Conservation (phyloP, 2,329 filamentous ascomycete species). For the Botryotinia calthae region DNA sequence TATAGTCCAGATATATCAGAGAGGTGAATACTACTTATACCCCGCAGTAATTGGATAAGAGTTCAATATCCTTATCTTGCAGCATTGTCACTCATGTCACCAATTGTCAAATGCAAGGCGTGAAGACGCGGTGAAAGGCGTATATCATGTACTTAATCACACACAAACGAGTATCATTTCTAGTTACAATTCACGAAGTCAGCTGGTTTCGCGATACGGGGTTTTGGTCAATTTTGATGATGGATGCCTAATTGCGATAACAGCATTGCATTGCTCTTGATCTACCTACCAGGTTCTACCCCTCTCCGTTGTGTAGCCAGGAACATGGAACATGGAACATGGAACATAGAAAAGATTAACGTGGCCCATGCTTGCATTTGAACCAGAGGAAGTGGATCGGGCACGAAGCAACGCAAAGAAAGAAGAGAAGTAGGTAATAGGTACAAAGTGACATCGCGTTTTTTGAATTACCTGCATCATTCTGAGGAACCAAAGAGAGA, state of each 20-base stretch:
- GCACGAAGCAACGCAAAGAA: not conserved
- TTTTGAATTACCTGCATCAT: not conserved
- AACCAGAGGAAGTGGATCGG: not conserved
- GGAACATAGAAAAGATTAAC: not conserved
- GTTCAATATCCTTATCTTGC: not conserved
- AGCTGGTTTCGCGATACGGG: not conserved
- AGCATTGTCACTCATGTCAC: not conserved
- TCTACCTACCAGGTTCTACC: not conserved
- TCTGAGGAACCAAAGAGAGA: not conserved
- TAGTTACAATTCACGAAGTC: not conserved
- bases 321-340: not conserved
- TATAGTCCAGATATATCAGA: not conserved
- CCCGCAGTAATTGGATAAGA: not conserved
- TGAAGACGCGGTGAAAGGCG: not conserved
- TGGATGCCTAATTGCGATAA: not conserved
- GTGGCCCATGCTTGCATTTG: not conserved
- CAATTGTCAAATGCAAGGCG: conserved; percentile 1
- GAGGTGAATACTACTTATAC: not conserved
- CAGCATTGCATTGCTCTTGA: not conserved
- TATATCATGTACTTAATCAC: not conserved
- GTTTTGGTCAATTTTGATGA: not conserved
- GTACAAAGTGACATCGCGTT: not conserved
- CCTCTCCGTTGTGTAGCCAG: not conserved
- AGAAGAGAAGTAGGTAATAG: not conserved
- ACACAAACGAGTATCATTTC: not conserved